Evolutionary conservation across 2,329 filamentous ascomycete genomes (phyloP).

Genomic region (Dissoconium aciculare): DNA sequence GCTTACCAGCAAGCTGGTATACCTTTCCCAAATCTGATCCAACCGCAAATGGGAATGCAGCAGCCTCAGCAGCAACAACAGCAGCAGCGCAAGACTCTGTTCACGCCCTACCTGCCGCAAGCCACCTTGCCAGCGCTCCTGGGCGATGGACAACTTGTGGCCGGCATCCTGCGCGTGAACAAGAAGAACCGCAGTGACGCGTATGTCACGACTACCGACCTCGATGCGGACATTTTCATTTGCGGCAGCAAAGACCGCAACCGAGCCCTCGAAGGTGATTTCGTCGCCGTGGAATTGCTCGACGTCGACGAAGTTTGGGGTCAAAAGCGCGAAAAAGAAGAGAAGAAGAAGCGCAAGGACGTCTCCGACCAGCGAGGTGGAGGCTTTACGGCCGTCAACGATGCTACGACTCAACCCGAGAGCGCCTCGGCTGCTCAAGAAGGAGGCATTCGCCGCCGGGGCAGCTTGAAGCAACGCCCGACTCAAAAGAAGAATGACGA

Average conservation of each 20-base stretch:
- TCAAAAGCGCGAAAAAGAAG: conserved; percentile 97
- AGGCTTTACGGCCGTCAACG: conserved; percentile 51
- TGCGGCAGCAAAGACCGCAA: conserved; percentile 98
- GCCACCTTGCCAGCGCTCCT: conserved; percentile 82
- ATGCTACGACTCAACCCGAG: conserved; percentile 41
- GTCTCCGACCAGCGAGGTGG: conserved; percentile 82
- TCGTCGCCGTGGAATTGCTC: conserved; percentile 87
- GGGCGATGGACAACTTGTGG: conserved; percentile 82
- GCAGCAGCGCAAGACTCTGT: conserved; percentile 93
- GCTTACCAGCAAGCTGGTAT: conserved; percentile 81
- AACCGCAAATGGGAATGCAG: conserved; percentile 31
- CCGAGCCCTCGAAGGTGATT: conserved; percentile 85
- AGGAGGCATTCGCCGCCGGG: conserved; percentile 77
- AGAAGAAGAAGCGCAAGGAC: conserved; percentile 99
- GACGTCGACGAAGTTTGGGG: conserved; percentile 98
- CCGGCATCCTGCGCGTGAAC: conserved; percentile 92
- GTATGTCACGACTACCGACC: conserved; percentile 85
- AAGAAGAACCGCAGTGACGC: conserved; percentile 99
- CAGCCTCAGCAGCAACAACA: conserved; percentile 66
- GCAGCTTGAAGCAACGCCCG: conserved; percentile 87
- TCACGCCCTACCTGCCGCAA: conserved; percentile 93
- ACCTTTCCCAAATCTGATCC: conserved; percentile 30
- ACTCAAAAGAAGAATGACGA: conserved; percentile 99
- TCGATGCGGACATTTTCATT: conserved; percentile 98
- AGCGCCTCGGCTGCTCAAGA: conserved; percentile 51